Evolutionary conservation across 805 yeast species (phyloP).

Genomic region (Candida manassasensis): DNA sequence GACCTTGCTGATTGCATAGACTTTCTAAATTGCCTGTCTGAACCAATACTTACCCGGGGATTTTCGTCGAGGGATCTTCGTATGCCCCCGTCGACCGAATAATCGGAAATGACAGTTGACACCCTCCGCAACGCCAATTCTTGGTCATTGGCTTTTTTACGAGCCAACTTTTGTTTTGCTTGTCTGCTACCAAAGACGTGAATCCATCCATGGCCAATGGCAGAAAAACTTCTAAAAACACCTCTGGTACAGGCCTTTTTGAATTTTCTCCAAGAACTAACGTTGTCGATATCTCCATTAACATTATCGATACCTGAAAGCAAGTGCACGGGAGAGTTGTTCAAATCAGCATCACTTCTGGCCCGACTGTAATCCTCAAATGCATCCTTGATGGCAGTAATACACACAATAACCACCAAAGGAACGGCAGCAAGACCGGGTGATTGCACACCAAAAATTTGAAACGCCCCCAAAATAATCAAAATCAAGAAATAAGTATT

Average conservation of each 20-base stretch:
- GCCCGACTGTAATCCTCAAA: conserved; percentile 71
- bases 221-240: conserved; percentile 8
- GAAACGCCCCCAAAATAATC: conserved; percentile 53
- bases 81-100: conserved; percentile 10
- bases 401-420: conserved; percentile 67
- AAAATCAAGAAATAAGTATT: conserved; percentile 53
- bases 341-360: conserved; percentile 60
- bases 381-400: conserved; percentile 75
- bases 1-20: conserved; percentile 10
- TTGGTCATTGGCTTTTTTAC: conserved; percentile 21
- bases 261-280: conserved; percentile 63
- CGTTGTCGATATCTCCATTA: conserved; percentile 46
- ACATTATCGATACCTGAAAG: conserved; percentile 51
- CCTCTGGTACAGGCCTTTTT: conserved; percentile 51
- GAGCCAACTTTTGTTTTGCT: conserved; percentile 20
- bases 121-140: conserved; percentile 30
- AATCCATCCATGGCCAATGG: conserved; percentile 18
- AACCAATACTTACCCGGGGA: neutral
- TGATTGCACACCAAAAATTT: conserved; percentile 66
- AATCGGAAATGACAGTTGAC: conserved; percentile 35
- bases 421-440: conserved; percentile 81
- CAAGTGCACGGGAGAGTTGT: conserved; percentile 58
- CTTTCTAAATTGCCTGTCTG: conserved; percentile 1
- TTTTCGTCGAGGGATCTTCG: conserved; percentile 1
- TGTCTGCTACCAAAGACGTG: conserved; percentile 21